Percentiles rank a stretch among this genome's conserved stretches.
Evolutionary conservation across 345 rosid genomes (phyloP).

Genomic region (Stellera chamaejasme): DNA sequence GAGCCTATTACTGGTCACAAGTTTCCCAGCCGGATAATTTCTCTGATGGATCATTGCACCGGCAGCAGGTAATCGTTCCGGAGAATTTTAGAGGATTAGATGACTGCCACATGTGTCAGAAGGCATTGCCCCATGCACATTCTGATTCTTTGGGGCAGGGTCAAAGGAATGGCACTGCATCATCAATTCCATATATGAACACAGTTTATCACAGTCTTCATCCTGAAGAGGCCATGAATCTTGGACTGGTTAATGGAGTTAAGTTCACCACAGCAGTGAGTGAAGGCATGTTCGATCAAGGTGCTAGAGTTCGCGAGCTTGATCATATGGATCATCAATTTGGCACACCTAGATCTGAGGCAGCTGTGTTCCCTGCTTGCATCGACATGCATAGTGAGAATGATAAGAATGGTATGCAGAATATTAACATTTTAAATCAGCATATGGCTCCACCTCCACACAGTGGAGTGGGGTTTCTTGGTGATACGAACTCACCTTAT

Average conservation of each 20-base stretch:
- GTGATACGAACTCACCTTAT: constrained; percentile 20
- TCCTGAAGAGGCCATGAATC: constrained; percentile 26
- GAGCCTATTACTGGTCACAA: constrained; percentile 47
- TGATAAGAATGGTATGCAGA: constrained; percentile 11
- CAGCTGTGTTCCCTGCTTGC: constrained; percentile 20
- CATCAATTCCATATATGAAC: constrained; percentile 19
- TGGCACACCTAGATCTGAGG: constrained; percentile 21
- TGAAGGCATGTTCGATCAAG: constrained; percentile 29
- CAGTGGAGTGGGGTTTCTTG: constrained; percentile 17
- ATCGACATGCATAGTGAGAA: constrained; percentile 18
- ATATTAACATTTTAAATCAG: constrained; percentile 25
- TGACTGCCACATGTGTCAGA: constrained; percentile 53
- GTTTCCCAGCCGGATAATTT: constrained; percentile 29
- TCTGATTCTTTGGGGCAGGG: constrained; percentile 45
- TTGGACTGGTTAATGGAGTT: constrained; percentile 19
- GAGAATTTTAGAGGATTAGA: constrained; percentile 34
- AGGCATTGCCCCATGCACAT: constrained; percentile 64
- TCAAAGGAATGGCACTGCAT: constrained; percentile 19
- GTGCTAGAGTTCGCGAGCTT: constrained; percentile 21
- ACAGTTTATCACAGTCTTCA: constrained; percentile 39
- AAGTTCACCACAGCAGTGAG: constrained; percentile 26
- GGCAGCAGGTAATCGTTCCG: constrained; percentile 26
- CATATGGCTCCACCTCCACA: constrained; percentile 20
- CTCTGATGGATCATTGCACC: constrained; percentile 37
- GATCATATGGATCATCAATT: constrained; percentile 28